phyloP scores from a whole-genome alignment of 148 eudicot genomes.

The Rhododendron henanense region DNA sequence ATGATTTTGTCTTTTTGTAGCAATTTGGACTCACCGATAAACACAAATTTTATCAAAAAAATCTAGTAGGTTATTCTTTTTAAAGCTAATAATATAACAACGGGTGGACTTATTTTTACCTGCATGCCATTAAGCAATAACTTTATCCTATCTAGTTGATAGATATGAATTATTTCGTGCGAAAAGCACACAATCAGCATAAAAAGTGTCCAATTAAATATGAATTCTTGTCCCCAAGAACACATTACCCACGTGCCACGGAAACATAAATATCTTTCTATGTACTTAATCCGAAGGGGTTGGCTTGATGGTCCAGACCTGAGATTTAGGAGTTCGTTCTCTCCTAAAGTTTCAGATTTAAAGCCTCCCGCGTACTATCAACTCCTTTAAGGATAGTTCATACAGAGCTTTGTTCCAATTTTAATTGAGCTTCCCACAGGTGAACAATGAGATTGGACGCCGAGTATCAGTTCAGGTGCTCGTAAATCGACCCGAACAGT shows the following conservation, averaged over 20 bases:
- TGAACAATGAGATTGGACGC: no score
- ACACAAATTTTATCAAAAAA: not conserved
- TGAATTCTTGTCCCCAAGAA: not conserved
- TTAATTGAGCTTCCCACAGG: no score
- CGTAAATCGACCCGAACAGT: no score
- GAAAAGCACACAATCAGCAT: not conserved
- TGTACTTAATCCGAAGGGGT: no score
- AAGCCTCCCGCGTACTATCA: no score
- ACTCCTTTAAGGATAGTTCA: no score
- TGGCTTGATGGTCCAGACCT: not conserved
- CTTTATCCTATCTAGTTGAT: not conserved
- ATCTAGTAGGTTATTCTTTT: not conserved
- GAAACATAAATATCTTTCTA: not conserved
- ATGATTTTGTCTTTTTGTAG: not conserved
- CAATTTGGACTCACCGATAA: not conserved
- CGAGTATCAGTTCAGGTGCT: no score
- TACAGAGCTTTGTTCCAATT: no score
- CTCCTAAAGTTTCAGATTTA: no score
- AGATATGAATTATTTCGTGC: not conserved
- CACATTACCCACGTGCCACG: not conserved
- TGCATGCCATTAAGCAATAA: no score
- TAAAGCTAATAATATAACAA: no score
- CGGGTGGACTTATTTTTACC: no score
- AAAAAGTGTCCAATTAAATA: not conserved
- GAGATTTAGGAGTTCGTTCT: not conserved